These are phyloP conservation scores for Pleurozium schreberi DNA, from an alignment of 225 moss, liverwort and hornwort genomes.

Conservation along the genomic window DNA sequence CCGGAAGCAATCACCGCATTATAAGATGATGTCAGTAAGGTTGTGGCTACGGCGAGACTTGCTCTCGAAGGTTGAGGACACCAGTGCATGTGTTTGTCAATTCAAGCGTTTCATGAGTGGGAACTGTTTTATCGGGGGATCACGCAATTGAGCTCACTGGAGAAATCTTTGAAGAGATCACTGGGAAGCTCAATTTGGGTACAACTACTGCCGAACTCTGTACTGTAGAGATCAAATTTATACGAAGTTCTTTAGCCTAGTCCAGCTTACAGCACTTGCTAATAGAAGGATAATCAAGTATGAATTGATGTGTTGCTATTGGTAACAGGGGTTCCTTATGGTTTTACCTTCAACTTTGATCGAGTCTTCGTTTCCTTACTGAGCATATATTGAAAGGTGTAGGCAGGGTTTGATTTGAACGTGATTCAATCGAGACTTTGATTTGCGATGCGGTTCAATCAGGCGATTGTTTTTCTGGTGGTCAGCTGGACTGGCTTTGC, in stretches of 20 bases:
- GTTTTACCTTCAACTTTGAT: background rate
- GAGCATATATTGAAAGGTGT: background rate
- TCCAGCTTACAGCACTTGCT: background rate
- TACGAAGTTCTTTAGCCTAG: background rate
- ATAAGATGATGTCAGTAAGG: background rate
- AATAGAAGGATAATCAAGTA: background rate
- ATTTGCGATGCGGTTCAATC: background rate
- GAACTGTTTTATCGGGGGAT: background rate
- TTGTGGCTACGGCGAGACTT: background rate
- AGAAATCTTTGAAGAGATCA: background rate
- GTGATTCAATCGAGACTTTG: background rate
- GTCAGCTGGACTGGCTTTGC: background rate
- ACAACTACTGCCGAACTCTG: no score
- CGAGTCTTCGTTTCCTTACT: background rate
- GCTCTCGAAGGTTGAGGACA: background rate
- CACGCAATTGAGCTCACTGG: background rate
- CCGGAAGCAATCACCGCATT: background rate
- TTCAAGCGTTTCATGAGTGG: background rate
- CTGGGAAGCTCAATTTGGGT: background rate
- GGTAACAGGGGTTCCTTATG: background rate
- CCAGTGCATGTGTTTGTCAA: background rate
- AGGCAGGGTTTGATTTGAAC: background rate
- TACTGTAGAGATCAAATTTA: background rate
- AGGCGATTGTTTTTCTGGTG: background rate
- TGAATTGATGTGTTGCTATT: background rate